Evolutionary conservation across 345 rosid genomes (phyloP), one percentile per base, ranked within the genome.

Genomic region (Pistacia integerrima): DNA sequence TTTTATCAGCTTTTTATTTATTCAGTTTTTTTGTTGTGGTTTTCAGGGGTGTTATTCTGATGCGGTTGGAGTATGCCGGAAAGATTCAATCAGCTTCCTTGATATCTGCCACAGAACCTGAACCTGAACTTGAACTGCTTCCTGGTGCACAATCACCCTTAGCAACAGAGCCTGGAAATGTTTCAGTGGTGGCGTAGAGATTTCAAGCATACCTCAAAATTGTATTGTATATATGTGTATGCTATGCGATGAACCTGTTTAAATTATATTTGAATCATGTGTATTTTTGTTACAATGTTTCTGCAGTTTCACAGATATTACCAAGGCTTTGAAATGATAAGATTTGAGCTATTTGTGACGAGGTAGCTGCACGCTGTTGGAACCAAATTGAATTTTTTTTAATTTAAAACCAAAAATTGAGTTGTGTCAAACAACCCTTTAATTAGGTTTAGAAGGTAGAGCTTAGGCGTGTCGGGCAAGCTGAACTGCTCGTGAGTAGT

Each of bases 51-150:
- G 98, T 96, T 72, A 93, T 93, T 72, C 81, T 96, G 78, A 93
- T 93, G 99, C 86, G 97, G 72, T 83, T 96, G 69, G 99, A 96
- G 80, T 79, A 90, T 64, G 90, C 93, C 0, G 98, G 99, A 25
- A 93, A 92, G 90, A 96, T 93, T 75, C 97, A 96, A 75, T 91
- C 98, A 0, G 98, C 94, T 46, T 93, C 98, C 4, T 83, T 96
- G 54, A 91, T 93, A 60, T 88, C 99, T 1, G 91, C 85, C 4
- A 58, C 92, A 11, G 97, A 88, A 64, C 71, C 85, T 18, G 93
- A 82, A 20, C 76, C 79, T 4, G 85, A 84, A 41, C 46, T 8
- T 41, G 89, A 86, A 33, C 68, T 67, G 70, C 70, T 70, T 66
- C 79, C 69, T 5, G 17, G 10, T 46, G 54, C 62, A 16, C 48